Evolutionary conservation across 345 rosid genomes (phyloP), one percentile per base, ranked within the genome.

Genomic region (Citropsis articulata): DNA sequence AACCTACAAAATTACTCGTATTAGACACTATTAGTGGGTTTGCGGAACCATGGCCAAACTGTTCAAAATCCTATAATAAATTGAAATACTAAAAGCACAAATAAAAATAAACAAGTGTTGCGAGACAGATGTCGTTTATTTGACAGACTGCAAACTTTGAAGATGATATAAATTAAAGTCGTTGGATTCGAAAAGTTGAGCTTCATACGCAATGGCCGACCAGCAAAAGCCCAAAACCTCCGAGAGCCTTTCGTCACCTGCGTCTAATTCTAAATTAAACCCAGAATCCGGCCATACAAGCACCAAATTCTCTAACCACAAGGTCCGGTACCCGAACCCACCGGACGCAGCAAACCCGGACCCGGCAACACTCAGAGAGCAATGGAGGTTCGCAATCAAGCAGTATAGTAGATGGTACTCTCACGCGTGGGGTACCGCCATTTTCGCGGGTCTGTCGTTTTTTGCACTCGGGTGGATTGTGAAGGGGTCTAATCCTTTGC

Each of bases 351-450:
- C 81, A 50, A 95, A 81, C 77, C 97, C 98, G 36, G 96, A 95
- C 81, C 81, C 93, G 48, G 92, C 89, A 28, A 89, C 97, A 18
- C 82, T 91, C 61, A 81, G 95, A 75, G 98, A 94, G 79, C 98
- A 95, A 63, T 95, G 97, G 97, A 91, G 87, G 82, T 93, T 72
- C 75, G 98, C 95, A 13, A 90, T 86, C 6, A 76, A 83, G 82
- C 94, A 93, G 88, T 95, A 91, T 78, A 90, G 94, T 62, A 82
- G 67, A 74, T 91, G 97, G 97, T 91, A 93, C 80, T 87, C 94
- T 25, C 96, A 91, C 67, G 98, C 97, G 7, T 92, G 98, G 99
- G 98, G 98, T 3, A 86, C 97, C 7, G 97, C 95, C 30, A 93
- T 95, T 79, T 87, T 95, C 53, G 98, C 97, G 6, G 97, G 95